Base-by-base conservation (phyloP, 805 yeast species). In the Komagataella populi region DNA sequence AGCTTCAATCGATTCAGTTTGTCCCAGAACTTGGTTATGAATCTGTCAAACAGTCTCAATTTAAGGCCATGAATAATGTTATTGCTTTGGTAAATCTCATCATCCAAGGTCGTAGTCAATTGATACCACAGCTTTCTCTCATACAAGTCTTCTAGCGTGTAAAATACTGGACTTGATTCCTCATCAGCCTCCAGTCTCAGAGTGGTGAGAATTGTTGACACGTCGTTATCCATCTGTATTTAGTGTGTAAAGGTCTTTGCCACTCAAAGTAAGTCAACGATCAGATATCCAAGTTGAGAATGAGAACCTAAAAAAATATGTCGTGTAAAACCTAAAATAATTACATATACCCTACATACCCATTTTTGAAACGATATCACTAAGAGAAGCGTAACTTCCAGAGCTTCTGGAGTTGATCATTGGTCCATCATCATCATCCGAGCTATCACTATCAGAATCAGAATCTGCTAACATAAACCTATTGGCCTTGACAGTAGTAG, bases 101-200 rank as follows among this genome's bases (percentile, higher is more conserved):
- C 70, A 4, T 69, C 68, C 52, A 93, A 70, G 6, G 78, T 67
- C 54, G 78, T 77, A 2, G 96, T 87, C 63, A 93, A 76, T 71
- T 93, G 98, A 69, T 84, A 95, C 97, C 97, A 93, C 63, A 91
- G 76, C 66, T 88, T 89, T 58, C 96, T 74, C 62, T 89, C 96
- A 68, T 87, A 85, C 52, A 73, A 72, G 59, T 88, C 96, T 62
- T 90, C 97, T 63, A 91, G 76, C 50, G 78, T 76, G 61, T 78
- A 82, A 59, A 84, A 76, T 7, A 72, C 64, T 46, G 79, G 74
- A 7, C 76, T 70, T 52, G 86, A 68, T 47, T 80, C 84, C 2
- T 77, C 69, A 51, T 81, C 83, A 3, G 79, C 72, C 59, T 80
- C 83, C 60, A 70, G 67, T 48, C 90, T 76, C 51, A 85, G 70